Base-by-base conservation (phyloP, 768 basidiomycete genomes). In the Calocybe gangraenosa region DNA sequence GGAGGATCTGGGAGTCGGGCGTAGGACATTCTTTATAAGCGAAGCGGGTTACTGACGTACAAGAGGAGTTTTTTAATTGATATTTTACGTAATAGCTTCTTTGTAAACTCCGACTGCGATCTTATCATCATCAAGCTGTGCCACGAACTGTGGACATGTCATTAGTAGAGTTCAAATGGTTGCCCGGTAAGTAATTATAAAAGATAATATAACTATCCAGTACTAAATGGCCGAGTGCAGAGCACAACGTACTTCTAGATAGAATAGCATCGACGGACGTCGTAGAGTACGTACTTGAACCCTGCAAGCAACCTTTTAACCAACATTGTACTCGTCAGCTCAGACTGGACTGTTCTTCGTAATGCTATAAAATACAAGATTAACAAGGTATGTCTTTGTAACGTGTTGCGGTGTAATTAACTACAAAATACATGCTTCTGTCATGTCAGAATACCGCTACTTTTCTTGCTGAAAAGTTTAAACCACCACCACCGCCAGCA, bases 321-420 rank as follows among this genome's bases (percentile, higher is more conserved):
- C 47, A 40, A 41, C 38, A 48, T 44, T 11, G 5, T 5, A 5
- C 18, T 34, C 19, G 37, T 38, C 65, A 85, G 85, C 55, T 67
- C 70, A 55, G 83, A 87, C 58, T 93, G 90, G 91, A 55, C 70
- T 15, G 63, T 71, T 32, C 70, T 92, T 35, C 78, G 86, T 31
- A 75, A 83, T 56, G 77, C 80, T 44, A 79, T 92, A 60, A 90
- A 89, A 61, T 60, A 74, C 60, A 88, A 81, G 62, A 68, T 91
- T 9, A 65, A 74, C 56, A 68, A 87, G 70, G 89, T 89, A 53
- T 43, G 34, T 51, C 40, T 42, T 59, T 42, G 47, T 49, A 25
- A 25, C 46, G 49, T 42, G 21, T 23, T 37, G 32, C 32, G 32
- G 33, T 32, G 39, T 45, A 5, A 5, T 11, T 5, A 28, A 28